Evolutionary conservation across 2,329 filamentous ascomycete genomes (phyloP), one percentile per base, ranked within the genome.

Genomic region (Xylaria sp.): DNA sequence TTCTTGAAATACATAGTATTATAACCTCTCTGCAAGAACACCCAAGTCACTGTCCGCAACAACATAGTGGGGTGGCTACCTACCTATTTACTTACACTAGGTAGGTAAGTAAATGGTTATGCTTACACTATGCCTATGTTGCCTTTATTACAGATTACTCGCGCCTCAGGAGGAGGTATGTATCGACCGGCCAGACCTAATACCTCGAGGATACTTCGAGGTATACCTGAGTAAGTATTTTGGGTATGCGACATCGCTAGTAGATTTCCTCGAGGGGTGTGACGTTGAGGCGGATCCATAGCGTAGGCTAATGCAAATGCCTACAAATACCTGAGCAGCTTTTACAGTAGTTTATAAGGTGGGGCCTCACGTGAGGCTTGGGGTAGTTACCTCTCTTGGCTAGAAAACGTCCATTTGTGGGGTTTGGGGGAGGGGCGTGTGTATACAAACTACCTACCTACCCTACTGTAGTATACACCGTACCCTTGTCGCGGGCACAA

Each of bases 351-450:
- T 60, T 69, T 69, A 69, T 68, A 66, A 45, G 60, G 61, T 58
- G 66, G 66, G 59, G 63, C 45, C 45, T 69, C 60, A 68, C 63
- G 63, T 69, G 66, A 63, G 39, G 51, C 42, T 61, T 69, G 64
- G 59, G 57, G 39, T 42, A 62, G 66, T 31, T 4, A 29, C 44
- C 22, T 13, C 27, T 58, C 54, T 67, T 67, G 55, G 55, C 60
- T 33, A 44, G 51, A 42, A 42, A 38, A 53, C n/a, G n/a, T 44
- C 36, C 36, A 29, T 60, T 9, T 64, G 61, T 60, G 54, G 61
- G 65, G 31, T 33, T 53, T 49, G n/a, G 39, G 49, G 47, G 25
- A 22, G 5, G 49, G 39, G 54, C 20, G 17, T 25, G 20, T 27
- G 27, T 25, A 5, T 50, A 29, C 25, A 3, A 4, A 29, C n/a